Conservation (phyloP, 331 rosid species). For the Arachis monticola region DNA sequence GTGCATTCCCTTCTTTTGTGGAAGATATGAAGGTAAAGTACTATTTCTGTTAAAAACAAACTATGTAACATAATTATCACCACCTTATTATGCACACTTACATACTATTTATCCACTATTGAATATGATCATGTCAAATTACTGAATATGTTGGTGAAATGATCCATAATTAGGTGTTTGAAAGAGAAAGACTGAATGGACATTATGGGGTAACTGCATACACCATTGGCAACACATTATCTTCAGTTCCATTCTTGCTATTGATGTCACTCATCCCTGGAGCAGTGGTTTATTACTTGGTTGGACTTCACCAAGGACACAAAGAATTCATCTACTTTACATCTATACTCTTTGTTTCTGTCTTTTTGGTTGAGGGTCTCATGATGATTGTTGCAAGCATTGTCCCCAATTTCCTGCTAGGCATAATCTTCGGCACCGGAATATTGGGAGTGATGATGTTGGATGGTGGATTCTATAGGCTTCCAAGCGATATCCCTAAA, state of each 20-base stretch:
- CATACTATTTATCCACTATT: no score
- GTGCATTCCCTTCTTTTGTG: conserved; percentile 75
- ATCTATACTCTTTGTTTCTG: conserved; percentile 47
- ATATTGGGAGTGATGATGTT: conserved; percentile 64
- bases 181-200: conserved; percentile 66
- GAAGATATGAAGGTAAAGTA: conserved; percentile 71
- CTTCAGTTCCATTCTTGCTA: conserved; percentile 60
- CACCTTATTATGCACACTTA: no score
- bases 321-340: conserved; percentile 47
- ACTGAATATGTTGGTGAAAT: neutral
- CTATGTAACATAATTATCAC: no score
- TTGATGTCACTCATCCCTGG: conserved; percentile 53
- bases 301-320: conserved; percentile 45
- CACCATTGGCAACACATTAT: conserved; percentile 58
- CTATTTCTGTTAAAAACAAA: neutral
- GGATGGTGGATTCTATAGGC: conserved; percentile 53
- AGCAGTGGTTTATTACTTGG: conserved; percentile 43
- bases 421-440: conserved; percentile 68
- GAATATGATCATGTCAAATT: neutral
- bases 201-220: conserved; percentile 63
- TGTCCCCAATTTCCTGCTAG: conserved; percentile 69
- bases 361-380: conserved; percentile 66
- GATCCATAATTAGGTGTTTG: conserved; percentile 45
- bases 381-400: conserved; percentile 77
- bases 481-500: conserved; percentile 54